Conservation (phyloP, 2,329 filamentous ascomycete genomes). For the Arthrobotrys sphaeroides region DNA sequence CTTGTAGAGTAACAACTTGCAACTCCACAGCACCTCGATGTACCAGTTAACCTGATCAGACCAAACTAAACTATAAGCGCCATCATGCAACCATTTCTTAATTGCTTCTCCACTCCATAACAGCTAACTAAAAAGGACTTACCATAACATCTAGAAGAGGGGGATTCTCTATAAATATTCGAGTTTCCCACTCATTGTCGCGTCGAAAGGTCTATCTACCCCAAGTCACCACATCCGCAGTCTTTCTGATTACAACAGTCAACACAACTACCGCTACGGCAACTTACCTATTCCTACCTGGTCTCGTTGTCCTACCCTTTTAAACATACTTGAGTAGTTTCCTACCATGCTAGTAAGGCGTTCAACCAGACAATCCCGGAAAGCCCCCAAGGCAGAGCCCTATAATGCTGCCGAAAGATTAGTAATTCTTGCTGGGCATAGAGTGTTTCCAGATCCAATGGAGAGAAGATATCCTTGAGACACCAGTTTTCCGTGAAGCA, state of each 20-base stretch:
- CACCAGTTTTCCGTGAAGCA: not conserved
- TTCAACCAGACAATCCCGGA: not conserved
- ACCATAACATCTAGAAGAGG: too few relatives aligned
- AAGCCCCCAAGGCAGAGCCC: not conserved
- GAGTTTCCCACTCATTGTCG: too few relatives aligned
- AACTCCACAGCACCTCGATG: too few relatives aligned
- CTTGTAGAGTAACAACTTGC: too few relatives aligned
- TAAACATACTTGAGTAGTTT: not conserved
- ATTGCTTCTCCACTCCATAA: too few relatives aligned
- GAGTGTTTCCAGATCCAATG: not conserved
- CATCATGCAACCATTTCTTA: too few relatives aligned
- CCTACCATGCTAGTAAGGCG: not conserved
- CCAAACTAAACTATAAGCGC: too few relatives aligned
- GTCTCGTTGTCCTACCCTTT: not conserved
- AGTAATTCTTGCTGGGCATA: not conserved
- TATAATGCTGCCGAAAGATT: constrained; percentile 1
- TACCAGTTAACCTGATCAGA: too few relatives aligned
- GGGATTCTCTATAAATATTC: too few relatives aligned
- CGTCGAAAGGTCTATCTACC: too few relatives aligned
- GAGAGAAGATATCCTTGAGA: not conserved
- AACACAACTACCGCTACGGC: not conserved
- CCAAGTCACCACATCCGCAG: too few relatives aligned
- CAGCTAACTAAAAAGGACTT: too few relatives aligned
- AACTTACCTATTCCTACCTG: not conserved
- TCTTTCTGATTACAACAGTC: not conserved